Evolutionary conservation across 306 rosid species (phyloP).

Genomic region (Glycine tomentella): DNA sequence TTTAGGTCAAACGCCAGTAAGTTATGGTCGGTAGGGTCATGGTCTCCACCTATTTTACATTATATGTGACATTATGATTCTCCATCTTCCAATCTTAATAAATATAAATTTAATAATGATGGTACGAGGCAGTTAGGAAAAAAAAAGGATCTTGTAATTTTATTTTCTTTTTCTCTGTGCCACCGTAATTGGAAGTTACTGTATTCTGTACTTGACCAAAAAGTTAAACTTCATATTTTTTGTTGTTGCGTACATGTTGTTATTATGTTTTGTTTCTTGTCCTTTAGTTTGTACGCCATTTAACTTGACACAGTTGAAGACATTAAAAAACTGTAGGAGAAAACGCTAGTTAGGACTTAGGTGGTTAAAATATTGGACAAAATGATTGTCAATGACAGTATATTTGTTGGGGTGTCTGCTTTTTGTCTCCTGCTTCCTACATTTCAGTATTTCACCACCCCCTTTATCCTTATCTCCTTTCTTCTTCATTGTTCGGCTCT

Average conservation of each 20-base stretch:
- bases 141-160: not conserved
- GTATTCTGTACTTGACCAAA: not conserved
- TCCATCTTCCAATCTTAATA: slow-evolving; percentile 5
- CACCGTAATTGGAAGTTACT: slow-evolving; percentile 15
- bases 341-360: slow-evolving; percentile 46
- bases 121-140: not conserved
- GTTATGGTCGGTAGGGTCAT: slow-evolving; percentile 7
- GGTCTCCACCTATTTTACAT: not conserved
- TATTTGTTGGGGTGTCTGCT: slow-evolving; percentile 54
- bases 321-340: not conserved
- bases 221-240: not conserved
- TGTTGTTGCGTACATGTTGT: not conserved
- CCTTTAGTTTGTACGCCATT: not conserved
- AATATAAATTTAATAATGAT: not conserved
- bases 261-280: slow-evolving; percentile 25
- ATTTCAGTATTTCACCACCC: slow-evolving; percentile 48
- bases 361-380: slow-evolving; percentile 62
- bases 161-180: not conserved
- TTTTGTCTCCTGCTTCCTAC: slow-evolving; percentile 50
- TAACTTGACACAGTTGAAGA: not conserved
- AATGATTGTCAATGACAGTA: slow-evolving; percentile 56
- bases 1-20: slow-evolving; percentile 14
- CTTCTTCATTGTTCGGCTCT: not conserved
- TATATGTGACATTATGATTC: not conserved
- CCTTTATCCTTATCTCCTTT: slow-evolving; percentile 45